Percentiles rank a stretch among this genome's conserved stretches.
Conservation (phyloP, 176 grass and related monocot species). For the Thalia dealbata region DNA sequence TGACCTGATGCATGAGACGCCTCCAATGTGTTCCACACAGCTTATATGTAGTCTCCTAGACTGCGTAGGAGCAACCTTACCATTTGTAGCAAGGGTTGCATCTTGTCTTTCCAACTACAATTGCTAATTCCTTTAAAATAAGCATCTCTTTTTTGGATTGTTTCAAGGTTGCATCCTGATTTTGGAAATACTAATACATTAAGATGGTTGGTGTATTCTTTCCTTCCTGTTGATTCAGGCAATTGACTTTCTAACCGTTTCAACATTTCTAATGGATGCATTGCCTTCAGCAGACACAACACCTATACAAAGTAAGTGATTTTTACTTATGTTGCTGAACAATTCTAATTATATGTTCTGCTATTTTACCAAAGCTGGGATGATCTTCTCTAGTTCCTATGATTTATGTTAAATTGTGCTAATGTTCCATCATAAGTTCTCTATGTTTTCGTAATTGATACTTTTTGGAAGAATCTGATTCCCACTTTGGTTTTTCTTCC, state of each 20-base stretch:
- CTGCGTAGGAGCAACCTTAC: too few relatives aligned
- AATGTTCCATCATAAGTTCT: background rate
- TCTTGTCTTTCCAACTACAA: too few relatives aligned
- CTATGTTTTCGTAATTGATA: background rate
- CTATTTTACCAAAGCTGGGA: background rate
- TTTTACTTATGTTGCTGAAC: background rate
- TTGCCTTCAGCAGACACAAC: constrained; percentile 40
- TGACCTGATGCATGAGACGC: too few relatives aligned
- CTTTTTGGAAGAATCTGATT: background rate
- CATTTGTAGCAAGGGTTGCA: too few relatives aligned
- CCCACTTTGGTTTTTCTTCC: background rate
- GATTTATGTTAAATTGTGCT: background rate
- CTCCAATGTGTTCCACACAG: too few relatives aligned
- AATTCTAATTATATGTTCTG: background rate
- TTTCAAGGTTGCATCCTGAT: background rate
- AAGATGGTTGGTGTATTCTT: background rate
- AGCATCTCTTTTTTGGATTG: too few relatives aligned
- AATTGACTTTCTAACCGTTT: constrained; percentile 62
- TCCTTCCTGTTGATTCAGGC: constrained; percentile 36
- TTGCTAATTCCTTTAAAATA: too few relatives aligned
- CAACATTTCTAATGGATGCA: constrained; percentile 56
- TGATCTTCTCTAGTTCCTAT: background rate
- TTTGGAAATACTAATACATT: background rate
- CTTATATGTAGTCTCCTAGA: too few relatives aligned
- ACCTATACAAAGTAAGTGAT: constrained; percentile 26